Evolutionary conservation across 352 stramenopile species (phyloP), one percentile per base, ranked within the genome.

Genomic region (Aphanomyces euteiches): DNA sequence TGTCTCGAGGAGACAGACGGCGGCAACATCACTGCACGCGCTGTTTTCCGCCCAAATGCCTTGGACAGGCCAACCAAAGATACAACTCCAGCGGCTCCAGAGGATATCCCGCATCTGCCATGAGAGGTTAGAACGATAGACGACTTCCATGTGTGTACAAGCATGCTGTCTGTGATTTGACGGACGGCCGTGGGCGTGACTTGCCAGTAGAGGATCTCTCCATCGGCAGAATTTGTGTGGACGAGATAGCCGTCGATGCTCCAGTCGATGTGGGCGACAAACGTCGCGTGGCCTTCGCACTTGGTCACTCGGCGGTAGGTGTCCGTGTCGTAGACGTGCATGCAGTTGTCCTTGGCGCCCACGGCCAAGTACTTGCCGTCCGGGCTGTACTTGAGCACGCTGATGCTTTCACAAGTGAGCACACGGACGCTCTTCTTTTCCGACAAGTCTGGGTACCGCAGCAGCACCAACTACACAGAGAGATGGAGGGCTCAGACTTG

Each of bases 191-290:
- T 66, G 0, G 74, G 58, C 19, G 76, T 72, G 15, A 84, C 38
- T 12, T 78, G 72, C 84, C 84, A 91, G 60, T 86, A 78, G 7
- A 90, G 58, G 45, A 90, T 76, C 40, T 91, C 84, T 5, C 84
- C 79, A 60, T 91, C 82, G 5, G 77, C 74, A 13, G 84, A 78
- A 65, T 96, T 97, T 61, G 78, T 92, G 56, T 90, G 81, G 3
- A 98, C 53, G 37, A 95, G 87, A 39, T 86, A 82, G 4, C 80
- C 78, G 12, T 96, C 87, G 7, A 45, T 75, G 48, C 80, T 96
- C 79, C 95, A 98, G 41, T 97, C 95, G 43, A 98, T 77, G 70
- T 95, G 83, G 1, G 78, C 79, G 47, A 96, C 77, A 50, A 77
- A 79, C 39, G 87, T 90, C 48, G 93, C 88, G 76, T 97, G 88